Evolutionary conservation across 1,139 yeast species (phyloP).

Genomic region (Blastobotrys illinoisensis): DNA sequence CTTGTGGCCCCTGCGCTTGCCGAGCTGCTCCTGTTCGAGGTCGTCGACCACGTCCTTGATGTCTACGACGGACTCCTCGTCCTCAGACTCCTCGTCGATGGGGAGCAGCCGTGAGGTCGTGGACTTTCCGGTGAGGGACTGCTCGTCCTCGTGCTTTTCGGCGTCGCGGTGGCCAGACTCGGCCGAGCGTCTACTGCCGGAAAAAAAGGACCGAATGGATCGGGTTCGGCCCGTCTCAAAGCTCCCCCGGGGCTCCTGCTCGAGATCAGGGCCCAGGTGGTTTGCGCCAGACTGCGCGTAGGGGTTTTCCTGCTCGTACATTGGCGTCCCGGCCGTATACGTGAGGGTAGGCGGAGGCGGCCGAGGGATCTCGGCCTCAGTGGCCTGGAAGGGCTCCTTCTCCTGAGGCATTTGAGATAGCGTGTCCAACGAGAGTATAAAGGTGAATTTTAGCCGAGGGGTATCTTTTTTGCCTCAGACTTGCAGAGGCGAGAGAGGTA

Average conservation of each 20-base stretch:
- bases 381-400: neutral
- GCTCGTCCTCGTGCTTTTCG: constrained; percentile 10
- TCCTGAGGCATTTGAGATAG: neutral
- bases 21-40: constrained; percentile 17
- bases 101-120: constrained; percentile 8
- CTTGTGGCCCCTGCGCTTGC: constrained; percentile 9
- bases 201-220: constrained; percentile 16
- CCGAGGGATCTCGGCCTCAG: neutral
- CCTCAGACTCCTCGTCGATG: constrained; percentile 20
- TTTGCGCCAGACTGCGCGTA: neutral
- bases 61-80: constrained; percentile 26
- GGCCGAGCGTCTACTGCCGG: constrained; percentile 11
- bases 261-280: neutral
- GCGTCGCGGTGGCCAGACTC: constrained; percentile 8
- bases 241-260: neutral
- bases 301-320: neutral
- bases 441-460: neutral
- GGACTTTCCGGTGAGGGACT: constrained; percentile 6
- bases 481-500: neutral
- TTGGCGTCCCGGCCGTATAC: neutral
- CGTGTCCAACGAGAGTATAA: neutral
- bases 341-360: neutral
- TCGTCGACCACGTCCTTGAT: constrained; percentile 27
- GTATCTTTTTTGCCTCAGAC: neutral
- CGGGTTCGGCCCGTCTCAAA: constrained; percentile 4